Conservation (phyloP, 495 filamentous ascomycete species). For the Neurospora hispaniola region DNA sequence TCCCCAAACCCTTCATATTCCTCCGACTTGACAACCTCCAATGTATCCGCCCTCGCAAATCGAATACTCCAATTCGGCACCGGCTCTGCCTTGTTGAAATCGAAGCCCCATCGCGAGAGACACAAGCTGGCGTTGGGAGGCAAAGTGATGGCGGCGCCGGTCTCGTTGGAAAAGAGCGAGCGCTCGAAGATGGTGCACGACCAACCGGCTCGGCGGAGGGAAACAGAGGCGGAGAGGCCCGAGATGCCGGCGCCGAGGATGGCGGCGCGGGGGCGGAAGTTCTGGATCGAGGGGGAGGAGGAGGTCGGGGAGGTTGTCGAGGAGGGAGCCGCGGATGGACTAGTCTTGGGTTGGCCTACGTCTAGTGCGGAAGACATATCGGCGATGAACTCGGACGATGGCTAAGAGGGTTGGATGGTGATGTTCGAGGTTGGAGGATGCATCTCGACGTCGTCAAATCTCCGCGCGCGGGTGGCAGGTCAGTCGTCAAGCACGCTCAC, state of each 20-base stretch:
- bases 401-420: neutral
- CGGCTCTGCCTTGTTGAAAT: slow-evolving; percentile 24
- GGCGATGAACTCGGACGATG: neutral
- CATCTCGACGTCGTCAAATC: neutral
- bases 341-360: neutral
- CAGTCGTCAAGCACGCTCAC: neutral
- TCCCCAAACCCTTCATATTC: slow-evolving; percentile 23
- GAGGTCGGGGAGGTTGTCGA: neutral
- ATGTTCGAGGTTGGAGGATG: neutral
- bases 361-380: neutral
- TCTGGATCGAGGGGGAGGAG: neutral
- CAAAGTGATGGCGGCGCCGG: slow-evolving; percentile 44
- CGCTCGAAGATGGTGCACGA: slow-evolving; percentile 43
- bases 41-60: slow-evolving; percentile 17
- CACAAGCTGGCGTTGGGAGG: slow-evolving; percentile 37
- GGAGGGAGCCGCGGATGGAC: neutral
- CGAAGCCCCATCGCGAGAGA: slow-evolving; percentile 37
- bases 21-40: slow-evolving; percentile 15
- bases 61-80: slow-evolving; percentile 21
- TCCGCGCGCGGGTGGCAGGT: neutral
- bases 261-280: slow-evolving; percentile 16
- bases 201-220: slow-evolving; percentile 38
- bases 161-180: slow-evolving; percentile 40
- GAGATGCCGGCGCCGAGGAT: slow-evolving; percentile 29
- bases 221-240: slow-evolving; percentile 32